These are phyloP conservation scores for Arabidopsis arenosa DNA, from an alignment of 345 rosid species.

Conservation along the genomic window DNA sequence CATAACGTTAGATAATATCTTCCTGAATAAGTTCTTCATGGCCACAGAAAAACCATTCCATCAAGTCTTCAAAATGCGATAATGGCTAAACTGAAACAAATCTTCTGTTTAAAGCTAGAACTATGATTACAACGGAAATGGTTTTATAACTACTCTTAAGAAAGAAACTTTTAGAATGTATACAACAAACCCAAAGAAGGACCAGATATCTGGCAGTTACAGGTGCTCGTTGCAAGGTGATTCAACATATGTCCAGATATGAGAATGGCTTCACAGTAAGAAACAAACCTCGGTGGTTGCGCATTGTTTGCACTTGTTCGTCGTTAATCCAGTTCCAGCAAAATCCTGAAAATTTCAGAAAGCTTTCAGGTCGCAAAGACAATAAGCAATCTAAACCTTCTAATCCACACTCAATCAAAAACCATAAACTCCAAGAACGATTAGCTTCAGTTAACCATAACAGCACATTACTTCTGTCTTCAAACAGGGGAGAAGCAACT, in stretches of 20 bases:
- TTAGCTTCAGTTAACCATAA: neutral
- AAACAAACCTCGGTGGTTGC: neutral
- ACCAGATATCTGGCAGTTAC: conserved; percentile 12
- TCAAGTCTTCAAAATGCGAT: neutral
- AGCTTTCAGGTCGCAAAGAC: neutral
- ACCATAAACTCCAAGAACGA: too few relatives aligned
- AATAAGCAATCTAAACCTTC: too few relatives aligned
- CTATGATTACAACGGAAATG: conserved; percentile 19
- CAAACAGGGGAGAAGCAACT: conserved; percentile 53
- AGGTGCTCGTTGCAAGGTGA: conserved; percentile 6
- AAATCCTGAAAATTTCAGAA: conserved; percentile 4
- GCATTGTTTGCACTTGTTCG: neutral
- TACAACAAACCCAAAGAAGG: conserved; percentile 7
- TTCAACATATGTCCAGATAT: conserved; percentile 5
- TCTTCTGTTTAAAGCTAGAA: neutral
- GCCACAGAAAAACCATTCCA: neutral
- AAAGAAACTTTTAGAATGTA: conserved; percentile 2
- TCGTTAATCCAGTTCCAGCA: conserved; percentile 3
- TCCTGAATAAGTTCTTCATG: neutral
- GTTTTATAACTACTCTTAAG: neutral
- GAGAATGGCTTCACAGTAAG: neutral
- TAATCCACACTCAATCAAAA: neutral
- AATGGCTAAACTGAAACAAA: conserved; percentile 3
- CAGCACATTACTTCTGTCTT: conserved; percentile 28
- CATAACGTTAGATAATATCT: neutral